Conservation (phyloP, 345 rosid species). For the Reutealis trisperma region DNA sequence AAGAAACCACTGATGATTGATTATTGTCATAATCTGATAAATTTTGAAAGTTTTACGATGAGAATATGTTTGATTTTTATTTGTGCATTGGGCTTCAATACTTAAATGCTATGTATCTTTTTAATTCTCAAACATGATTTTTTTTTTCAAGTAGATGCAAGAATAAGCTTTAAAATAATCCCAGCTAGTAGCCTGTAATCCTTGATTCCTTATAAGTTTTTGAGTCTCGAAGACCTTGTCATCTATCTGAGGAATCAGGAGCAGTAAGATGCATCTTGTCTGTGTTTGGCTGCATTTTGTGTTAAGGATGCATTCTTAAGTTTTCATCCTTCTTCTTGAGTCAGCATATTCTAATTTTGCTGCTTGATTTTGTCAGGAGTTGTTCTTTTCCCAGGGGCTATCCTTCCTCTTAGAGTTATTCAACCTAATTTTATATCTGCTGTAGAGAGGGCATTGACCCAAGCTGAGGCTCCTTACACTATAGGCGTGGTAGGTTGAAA, state of each 20-base stretch:
- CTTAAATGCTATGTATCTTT: not conserved
- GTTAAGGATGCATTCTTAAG: not conserved
- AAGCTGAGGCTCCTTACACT: slow-evolving; percentile 67
- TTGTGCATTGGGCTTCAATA: not conserved
- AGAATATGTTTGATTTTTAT: not conserved
- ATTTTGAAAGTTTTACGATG: not conserved
- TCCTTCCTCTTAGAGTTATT: slow-evolving; percentile 86
- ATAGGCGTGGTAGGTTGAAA: slow-evolving; percentile 78
- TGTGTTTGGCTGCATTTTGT: not conserved
- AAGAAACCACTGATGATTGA: not conserved
- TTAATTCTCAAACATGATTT: not conserved
- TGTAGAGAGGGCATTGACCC: slow-evolving; percentile 78
- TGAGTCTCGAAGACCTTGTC: not conserved
- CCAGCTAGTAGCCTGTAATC: not conserved
- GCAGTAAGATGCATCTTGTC: not conserved
- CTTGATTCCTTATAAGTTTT: not conserved
- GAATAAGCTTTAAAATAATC: not conserved
- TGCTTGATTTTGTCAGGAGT: slow-evolving; percentile 60
- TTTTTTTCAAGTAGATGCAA: slow-evolving; percentile 1
- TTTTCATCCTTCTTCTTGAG: slow-evolving; percentile 1
- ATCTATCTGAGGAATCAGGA: not conserved
- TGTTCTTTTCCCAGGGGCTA: slow-evolving; percentile 93
- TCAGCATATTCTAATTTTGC: not conserved
- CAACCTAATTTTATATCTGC: slow-evolving; percentile 73
- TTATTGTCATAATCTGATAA: not conserved